These are phyloP conservation scores for Zoysia matrella DNA, from an alignment of 202 grass and related monocot species.

Conservation along the genomic window DNA sequence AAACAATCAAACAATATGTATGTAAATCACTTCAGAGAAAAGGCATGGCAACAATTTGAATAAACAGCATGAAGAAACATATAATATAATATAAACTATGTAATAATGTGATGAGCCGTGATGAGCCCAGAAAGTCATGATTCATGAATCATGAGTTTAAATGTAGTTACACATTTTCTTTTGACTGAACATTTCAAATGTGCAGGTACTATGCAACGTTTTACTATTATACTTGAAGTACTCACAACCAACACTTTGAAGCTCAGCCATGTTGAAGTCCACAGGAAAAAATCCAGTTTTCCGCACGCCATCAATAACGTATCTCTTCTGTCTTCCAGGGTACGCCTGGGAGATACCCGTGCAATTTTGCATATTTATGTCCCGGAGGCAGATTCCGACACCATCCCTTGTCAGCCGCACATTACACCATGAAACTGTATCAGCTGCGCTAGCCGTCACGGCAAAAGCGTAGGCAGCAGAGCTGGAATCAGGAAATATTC, in stretches of 20 bases:
- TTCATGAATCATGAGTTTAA: not conserved
- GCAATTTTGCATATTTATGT: conserved; percentile 69
- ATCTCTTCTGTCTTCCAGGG: conserved; percentile 15
- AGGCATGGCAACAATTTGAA: not conserved
- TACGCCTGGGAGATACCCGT: conserved; percentile 10
- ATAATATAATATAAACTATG: not conserved
- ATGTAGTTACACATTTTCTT: not conserved
- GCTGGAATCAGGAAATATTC: conserved; percentile 87
- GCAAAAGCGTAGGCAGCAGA: conserved; percentile 29
- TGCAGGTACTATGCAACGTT: not conserved
- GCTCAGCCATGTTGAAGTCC: conserved; percentile 49
- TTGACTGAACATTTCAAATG: not conserved
- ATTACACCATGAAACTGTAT: conserved; percentile 66
- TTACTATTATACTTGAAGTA: not conserved
- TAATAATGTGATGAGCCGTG: not conserved
- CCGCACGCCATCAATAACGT: conserved; percentile 42
- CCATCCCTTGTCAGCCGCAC: conserved; percentile 74
- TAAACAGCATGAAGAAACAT: not conserved
- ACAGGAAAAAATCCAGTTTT: conserved; percentile 67
- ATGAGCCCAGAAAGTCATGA: not conserved
- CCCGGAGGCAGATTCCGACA: conserved; percentile 67
- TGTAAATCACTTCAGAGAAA: not conserved
- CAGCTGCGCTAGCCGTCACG: not conserved
- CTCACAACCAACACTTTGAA: conserved; percentile 53
- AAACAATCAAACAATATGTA: not conserved